phyloP scores from a whole-genome alignment of 1,139 yeast genomes.

The Hansenula anomala region DNA sequence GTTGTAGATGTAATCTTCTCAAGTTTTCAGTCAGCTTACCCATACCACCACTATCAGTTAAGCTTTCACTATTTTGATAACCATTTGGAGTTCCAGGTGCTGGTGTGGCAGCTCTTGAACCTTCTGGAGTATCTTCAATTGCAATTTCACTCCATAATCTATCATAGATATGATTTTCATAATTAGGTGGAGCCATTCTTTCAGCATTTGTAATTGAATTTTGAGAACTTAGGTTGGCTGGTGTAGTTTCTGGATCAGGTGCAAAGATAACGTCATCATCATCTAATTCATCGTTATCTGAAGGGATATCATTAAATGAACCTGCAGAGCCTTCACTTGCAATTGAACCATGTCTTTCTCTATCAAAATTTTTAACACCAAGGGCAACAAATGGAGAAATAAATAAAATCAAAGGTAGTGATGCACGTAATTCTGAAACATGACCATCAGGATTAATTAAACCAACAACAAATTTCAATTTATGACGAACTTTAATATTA shows the following conservation, averaged over 20 bases:
- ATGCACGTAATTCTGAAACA: slow-evolving; percentile 64
- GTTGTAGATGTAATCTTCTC: slow-evolving; percentile 46
- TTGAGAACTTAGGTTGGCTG: slow-evolving; percentile 4
- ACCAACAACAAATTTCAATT: slow-evolving; percentile 51
- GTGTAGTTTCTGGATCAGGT: slow-evolving; percentile 24
- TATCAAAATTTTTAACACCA: slow-evolving; percentile 37
- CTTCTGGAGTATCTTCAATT: slow-evolving; percentile 25
- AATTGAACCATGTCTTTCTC: slow-evolving; percentile 17
- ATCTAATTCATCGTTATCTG: slow-evolving; percentile 18
- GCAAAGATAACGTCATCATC: slow-evolving; percentile 30
- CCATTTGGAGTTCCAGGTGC: slow-evolving; percentile 17
- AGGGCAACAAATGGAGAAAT: slow-evolving; percentile 76
- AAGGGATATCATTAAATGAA: slow-evolving; percentile 19
- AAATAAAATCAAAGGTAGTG: slow-evolving; percentile 57
- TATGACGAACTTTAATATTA: slow-evolving; percentile 54
- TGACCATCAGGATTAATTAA: slow-evolving; percentile 63
- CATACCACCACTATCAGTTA: slow-evolving; percentile 21
- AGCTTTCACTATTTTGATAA: slow-evolving; percentile 9
- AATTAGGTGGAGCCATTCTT: slow-evolving; percentile 79
- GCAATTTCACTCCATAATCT: slow-evolving; percentile 67
- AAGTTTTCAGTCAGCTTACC: slow-evolving; percentile 45
- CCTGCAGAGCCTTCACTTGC: slow-evolving; percentile 15
- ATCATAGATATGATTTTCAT: slow-evolving; percentile 82
- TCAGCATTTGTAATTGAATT: slow-evolving; percentile 9
- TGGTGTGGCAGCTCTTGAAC: slow-evolving; percentile 25